Evolutionary conservation across 768 basidiomycete genomes (phyloP).

Genomic region (Amanita phalloides): DNA sequence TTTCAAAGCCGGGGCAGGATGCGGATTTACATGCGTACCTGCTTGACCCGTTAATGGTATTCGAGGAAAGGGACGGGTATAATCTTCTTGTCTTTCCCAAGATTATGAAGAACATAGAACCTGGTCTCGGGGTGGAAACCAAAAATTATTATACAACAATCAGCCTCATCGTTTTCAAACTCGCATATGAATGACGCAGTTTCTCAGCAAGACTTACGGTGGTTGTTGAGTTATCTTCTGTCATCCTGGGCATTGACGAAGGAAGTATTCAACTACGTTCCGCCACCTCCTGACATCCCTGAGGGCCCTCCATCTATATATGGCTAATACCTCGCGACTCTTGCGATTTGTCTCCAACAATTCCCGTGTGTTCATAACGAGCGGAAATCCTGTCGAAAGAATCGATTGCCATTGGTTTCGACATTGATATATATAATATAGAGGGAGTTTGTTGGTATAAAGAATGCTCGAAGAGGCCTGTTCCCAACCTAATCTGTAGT

Average conservation of each 20-base stretch:
- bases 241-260: too few species aligned
- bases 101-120: too few species aligned
- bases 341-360: background rate
- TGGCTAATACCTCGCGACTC: background rate
- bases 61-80: constrained; percentile 41
- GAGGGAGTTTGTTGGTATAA: background rate
- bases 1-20: constrained; percentile 11
- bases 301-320: background rate
- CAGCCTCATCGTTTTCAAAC: too few species aligned
- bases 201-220: too few species aligned
- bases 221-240: too few species aligned
- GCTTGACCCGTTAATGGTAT: constrained; percentile 32
- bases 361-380: background rate
- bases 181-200: too few species aligned
- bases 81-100: constrained; percentile 12
- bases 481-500: background rate
- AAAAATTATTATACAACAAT: background rate
- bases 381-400: background rate
- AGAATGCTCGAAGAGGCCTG: too few species aligned
- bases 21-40: constrained; percentile 58
- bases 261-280: too few species aligned
- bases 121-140: too few species aligned
- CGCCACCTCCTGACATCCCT: too few species aligned
- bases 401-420: background rate
- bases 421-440: background rate